Base-by-base conservation (phyloP, 2,329 filamentous ascomycete genomes). In the Exutisphaerella laricina region DNA sequence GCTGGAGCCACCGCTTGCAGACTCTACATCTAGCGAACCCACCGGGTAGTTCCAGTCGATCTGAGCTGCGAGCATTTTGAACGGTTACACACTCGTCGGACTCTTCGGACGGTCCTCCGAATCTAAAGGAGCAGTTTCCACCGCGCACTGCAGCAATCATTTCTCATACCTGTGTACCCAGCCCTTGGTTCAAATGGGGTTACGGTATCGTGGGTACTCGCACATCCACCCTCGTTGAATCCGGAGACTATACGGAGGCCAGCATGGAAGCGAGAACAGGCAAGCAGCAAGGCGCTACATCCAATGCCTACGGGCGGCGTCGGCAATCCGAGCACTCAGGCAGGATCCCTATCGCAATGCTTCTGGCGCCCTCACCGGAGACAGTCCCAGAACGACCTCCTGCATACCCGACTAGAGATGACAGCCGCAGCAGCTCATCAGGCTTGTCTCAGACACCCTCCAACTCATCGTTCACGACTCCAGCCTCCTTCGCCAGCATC, bases 311-410 rank as follows among this genome's bases (percentile, higher is more conserved):
- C 33, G 5, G 16, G 23, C 18, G 14, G 17, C 37, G 37, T 12
- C 23, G 25, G 37, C 25, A 30, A n/a, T 22, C 26, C 18, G 38
- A 40, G 20, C 17, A 29, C 5, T 22, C 17, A 21, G 17, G 38
- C 18, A 31, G 29, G 7, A 40, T 40, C 12, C 38, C 38, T 8
- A 40, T 40, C 16, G 18, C 28, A 10, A 40, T 30, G 26, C 38
- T 40, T 3, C 18, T 40, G 5, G 32, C 38, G 28, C 28, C 38
- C 13, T 40, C 25, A 14, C 26, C 38, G 5, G 26, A 29, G 28
- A 9, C 38, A 20, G 17, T 20, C 13, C 33, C 33, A 20, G 18
- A 16, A 7, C 18, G 33, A 14, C 20, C 33, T 9, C 16, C 14
- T 14, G 30, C 8, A 5, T n/a, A 23, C 14, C 18, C 20, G 20